Evolutionary conservation across 345 rosid genomes (phyloP).

Genomic region (Raphanus raphanistrum): DNA sequence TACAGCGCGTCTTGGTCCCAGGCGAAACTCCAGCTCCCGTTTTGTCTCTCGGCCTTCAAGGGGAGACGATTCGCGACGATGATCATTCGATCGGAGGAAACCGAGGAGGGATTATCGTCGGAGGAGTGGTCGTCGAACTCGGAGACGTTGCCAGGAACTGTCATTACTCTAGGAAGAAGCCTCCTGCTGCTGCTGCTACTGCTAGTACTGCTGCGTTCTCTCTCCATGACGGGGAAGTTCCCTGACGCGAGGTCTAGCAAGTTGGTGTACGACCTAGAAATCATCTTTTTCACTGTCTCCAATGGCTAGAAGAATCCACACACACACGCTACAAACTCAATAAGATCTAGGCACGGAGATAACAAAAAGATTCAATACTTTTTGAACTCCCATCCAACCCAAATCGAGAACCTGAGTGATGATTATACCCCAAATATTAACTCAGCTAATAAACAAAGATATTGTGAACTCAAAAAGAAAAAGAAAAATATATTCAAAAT

Average conservation of each 20-base stretch:
- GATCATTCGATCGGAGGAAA: neutral
- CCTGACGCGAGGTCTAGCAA: neutral
- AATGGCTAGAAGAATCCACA: neutral
- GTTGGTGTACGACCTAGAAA: neutral
- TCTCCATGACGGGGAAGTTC: neutral
- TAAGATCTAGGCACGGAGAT: conserved; percentile 27
- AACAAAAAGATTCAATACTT: neutral
- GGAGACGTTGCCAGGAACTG: neutral
- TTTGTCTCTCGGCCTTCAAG: neutral
- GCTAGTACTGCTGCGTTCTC: neutral
- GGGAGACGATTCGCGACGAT: neutral
- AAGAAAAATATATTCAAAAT: too few relatives aligned
- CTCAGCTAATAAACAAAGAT: too few relatives aligned
- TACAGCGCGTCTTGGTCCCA: neutral
- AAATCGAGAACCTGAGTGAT: too few relatives aligned
- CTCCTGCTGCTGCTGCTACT: neutral
- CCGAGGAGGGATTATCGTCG: neutral
- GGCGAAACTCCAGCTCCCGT: neutral
- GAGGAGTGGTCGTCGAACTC: neutral
- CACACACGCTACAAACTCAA: neutral
- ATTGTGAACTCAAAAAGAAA: too few relatives aligned
- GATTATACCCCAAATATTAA: too few relatives aligned
- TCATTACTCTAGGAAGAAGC: neutral
- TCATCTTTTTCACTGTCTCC: neutral
- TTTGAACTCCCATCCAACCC: too few relatives aligned